Evolutionary conservation across 2,329 filamentous ascomycete genomes (phyloP), one percentile per base, ranked within the genome.

Genomic region (Leptographium radiaticola): DNA sequence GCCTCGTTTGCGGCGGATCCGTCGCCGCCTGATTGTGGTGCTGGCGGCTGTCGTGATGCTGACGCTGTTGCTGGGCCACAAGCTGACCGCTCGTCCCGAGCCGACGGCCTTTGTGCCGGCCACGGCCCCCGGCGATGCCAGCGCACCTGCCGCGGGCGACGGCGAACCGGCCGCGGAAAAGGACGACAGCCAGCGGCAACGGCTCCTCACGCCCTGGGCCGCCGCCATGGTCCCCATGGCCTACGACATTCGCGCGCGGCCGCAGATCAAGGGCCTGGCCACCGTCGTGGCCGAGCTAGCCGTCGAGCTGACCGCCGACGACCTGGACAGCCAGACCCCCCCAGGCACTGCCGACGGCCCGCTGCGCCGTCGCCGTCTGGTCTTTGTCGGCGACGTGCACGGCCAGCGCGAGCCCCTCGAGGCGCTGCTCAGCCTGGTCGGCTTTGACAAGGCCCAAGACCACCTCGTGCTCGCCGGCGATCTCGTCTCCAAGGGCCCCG

Each of bases 311-410:
- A 51, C 65, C 11, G 62, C 65, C 20, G 56, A 52, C 16, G n/a
- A 5, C 51, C 13, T 20, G 64, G 4, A 70, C 69, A 30, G n/a
- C 53, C 4, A n/a, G 7, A 34, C n/a, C 1, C n/a, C n/a, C n/a
- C n/a, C n/a, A n/a, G n/a, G n/a, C n/a, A 2, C 20, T 55, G 4
- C 47, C 61, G 31, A 55, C 65, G 20, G 69, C 71, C 16, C 43
- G 0, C 43, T 58, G 47, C 54, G 51, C 12, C 53, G 56, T 7
- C 80, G 77, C 53, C 75, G 89, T 18, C 71, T 98, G 30, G 73
- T 97, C 38, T 75, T 97, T 57, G 75, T 97, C 38, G 91, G 93
- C 53, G 93, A 98, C 69, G 88, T 97, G 15, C 91, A 97, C 70
- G 93, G 93, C 49, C 93, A 93, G 72, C 80, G 80, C 60, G 66